Percentiles rank a stretch among this genome's conserved stretches.
phyloP scores from a whole-genome alignment of 2,329 filamentous ascomycete genomes.

The Sclerotiophoma versabilis region DNA sequence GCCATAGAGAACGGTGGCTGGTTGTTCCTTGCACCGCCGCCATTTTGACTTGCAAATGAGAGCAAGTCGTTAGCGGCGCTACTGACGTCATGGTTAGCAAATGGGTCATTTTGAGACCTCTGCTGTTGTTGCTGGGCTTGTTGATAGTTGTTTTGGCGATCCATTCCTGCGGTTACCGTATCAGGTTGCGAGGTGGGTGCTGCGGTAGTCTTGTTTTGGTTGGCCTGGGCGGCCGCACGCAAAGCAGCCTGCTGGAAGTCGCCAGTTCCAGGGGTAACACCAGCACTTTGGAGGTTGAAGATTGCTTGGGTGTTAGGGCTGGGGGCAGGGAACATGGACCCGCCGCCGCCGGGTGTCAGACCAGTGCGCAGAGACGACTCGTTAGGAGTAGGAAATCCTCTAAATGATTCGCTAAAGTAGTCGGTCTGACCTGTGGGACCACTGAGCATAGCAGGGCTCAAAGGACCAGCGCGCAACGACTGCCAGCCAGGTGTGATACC shows the following conservation, averaged over 20 bases:
- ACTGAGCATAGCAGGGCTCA: slow-evolving; percentile 97
- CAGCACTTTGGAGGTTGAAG: slow-evolving; percentile 79
- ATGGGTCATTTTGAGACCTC: slow-evolving; percentile 65
- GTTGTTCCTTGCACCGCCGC: slow-evolving; percentile 63
- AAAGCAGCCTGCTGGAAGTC: slow-evolving; percentile 96
- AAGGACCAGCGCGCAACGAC: slow-evolving; percentile 86
- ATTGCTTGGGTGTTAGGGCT: slow-evolving; percentile 87
- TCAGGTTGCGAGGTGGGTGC: slow-evolving; percentile 55
- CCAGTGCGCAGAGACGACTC: slow-evolving; percentile 93
- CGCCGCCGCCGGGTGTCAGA: slow-evolving; percentile 90
- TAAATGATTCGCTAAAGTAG: slow-evolving; percentile 86
- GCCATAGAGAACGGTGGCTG: slow-evolving; percentile 58
- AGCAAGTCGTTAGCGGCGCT: slow-evolving; percentile 95
- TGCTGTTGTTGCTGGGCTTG: slow-evolving; percentile 50
- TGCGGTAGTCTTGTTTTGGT: slow-evolving; percentile 52
- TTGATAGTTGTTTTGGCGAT: slow-evolving; percentile 64
- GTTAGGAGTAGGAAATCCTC: slow-evolving; percentile 92
- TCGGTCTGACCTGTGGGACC: slow-evolving; percentile 76
- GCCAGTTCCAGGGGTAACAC: slow-evolving; percentile 85
- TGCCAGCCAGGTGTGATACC: slow-evolving; percentile 83
- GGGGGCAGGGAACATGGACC: slow-evolving; percentile 94
- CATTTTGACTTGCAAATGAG: slow-evolving; percentile 78
- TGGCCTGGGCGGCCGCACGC: slow-evolving; percentile 68
- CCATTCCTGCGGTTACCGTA: slow-evolving; percentile 52
- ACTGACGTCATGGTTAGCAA: slow-evolving; percentile 86